These are phyloP conservation scores for Aspergillus brasiliensis DNA, from an alignment of 2,329 filamentous ascomycete genomes.

Conservation along the genomic window DNA sequence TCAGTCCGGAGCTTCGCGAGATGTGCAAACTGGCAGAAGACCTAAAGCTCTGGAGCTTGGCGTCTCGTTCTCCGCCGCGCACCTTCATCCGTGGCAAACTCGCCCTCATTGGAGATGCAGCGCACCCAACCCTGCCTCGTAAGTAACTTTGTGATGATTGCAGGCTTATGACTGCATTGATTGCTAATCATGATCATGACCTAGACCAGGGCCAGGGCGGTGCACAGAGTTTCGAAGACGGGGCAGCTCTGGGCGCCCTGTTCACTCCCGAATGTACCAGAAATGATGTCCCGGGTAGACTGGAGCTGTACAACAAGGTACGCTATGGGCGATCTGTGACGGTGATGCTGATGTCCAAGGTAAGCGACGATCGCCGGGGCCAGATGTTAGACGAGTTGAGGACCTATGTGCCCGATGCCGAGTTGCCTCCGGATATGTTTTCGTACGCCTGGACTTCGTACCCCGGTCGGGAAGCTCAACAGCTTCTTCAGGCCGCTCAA, in stretches of 20 bases:
- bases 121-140: conserved; percentile 24
- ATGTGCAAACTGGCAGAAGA: conserved; percentile 21
- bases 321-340: conserved; percentile 21
- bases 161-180: not conserved
- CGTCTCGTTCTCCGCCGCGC: conserved; percentile 12
- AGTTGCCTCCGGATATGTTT: conserved; percentile 14
- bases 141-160: not conserved
- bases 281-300: conserved; percentile 12
- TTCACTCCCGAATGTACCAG: conserved; percentile 25
- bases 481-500: not conserved
- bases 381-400: conserved; percentile 19
- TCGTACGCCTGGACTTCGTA: conserved; percentile 13
- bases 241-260: conserved; percentile 33
- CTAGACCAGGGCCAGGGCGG: conserved; percentile 44
- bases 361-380: conserved; percentile 11
- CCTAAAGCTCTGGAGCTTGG: conserved; percentile 24
- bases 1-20: conserved; percentile 14
- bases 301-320: conserved; percentile 22
- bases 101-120: conserved; percentile 25
- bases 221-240: conserved; percentile 43
- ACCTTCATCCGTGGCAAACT: conserved; percentile 21
- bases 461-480: conserved; percentile 6
- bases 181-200: conserved; percentile 10
- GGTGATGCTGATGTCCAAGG: conserved; percentile 26
- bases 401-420: conserved; percentile 16